Evolutionary conservation across 257 asterid species (phyloP), one percentile per base, ranked within the genome.

Genomic region (Penstemon barbatus): DNA sequence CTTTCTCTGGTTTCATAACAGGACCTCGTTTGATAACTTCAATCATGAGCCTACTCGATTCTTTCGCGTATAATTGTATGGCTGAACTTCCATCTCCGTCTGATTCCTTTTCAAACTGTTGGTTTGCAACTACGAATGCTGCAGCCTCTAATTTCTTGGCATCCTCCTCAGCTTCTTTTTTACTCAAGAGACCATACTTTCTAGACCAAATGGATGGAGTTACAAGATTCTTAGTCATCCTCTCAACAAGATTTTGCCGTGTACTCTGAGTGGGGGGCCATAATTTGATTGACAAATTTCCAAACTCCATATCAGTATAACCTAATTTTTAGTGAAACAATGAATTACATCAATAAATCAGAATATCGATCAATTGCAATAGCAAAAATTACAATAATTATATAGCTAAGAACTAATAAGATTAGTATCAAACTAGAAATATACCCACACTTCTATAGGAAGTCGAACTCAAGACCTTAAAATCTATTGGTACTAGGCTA

Each of bases 81-180:
- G 97, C 92, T 3, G 95, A 90, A 80, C 87, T 92, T 71, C 97
- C 98, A 81, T 92, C 98, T 41, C 84, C 95, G 69, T 88, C 95
- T 3, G 87, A 73, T 61, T 92, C 98, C 82, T 88, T 88, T 50
- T 61, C 77, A 19, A 89, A 90, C 56, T 82, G 95, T 63, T 82
- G 91, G 79, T 80, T 79, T 5, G 97, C 96, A 64, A 82, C 76
- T 70, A 81, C 83, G 72, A 86, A 92, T 43, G 95, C 89, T 1
- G 79, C 66, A 65, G 73, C 77, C 77, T 93, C 98, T 33, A 88
- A 88, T 70, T 82, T 69, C 82, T 86, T 90, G 65, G 98, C 90
- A 71, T 88, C 88, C 75, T 74, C 82, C 69, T 81, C 93, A 11
- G 97, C 98, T 70, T 93, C 98, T 52, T 80, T 81, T 63, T 81